Percentiles rank a stretch among this genome's conserved stretches.
phyloP scores from a whole-genome alignment of 1,284 basidiomycete genomes.

The Boletus semigastroideus region DNA sequence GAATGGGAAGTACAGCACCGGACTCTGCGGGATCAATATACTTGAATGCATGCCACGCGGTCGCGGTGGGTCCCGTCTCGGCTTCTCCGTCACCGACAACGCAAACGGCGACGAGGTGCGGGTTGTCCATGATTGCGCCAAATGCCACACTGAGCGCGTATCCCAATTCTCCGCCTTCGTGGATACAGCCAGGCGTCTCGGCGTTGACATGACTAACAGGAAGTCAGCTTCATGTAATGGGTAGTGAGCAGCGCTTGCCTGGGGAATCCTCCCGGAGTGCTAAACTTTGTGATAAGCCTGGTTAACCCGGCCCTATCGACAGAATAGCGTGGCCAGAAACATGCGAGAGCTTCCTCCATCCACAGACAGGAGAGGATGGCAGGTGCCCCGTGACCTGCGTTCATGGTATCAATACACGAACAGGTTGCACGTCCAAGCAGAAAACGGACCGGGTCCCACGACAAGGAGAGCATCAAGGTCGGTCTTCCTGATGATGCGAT shows the following conservation, averaged over 20 bases:
- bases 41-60: conserved; percentile 84
- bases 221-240: not conserved
- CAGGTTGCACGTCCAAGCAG: not conserved
- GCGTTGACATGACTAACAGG: conserved; percentile 65
- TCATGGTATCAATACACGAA: not conserved
- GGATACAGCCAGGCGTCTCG: conserved; percentile 83
- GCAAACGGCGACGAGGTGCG: conserved; percentile 76
- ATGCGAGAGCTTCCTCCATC: conserved; percentile 76
- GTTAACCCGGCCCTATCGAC: conserved; percentile 64
- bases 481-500: conserved; percentile 68
- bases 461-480: conserved; percentile 66
- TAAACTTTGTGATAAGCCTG: conserved; percentile 64
- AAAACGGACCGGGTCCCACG: conserved; percentile 58
- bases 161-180: conserved; percentile 90
- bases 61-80: conserved; percentile 83
- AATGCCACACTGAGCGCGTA: conserved; percentile 85
- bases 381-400: conserved; percentile 74
- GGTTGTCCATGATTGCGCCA: conserved; percentile 87
- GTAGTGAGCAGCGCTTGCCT: conserved; percentile 38
- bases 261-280: conserved; percentile 65
- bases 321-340: conserved; percentile 72
- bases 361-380: conserved; percentile 78
- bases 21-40: conserved; percentile 91
- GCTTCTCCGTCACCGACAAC: conserved; percentile 88
- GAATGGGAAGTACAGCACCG: conserved; percentile 84